Evolutionary conservation across 768 basidiomycete species (phyloP).

Genomic region (Phallus indusiatus): DNA sequence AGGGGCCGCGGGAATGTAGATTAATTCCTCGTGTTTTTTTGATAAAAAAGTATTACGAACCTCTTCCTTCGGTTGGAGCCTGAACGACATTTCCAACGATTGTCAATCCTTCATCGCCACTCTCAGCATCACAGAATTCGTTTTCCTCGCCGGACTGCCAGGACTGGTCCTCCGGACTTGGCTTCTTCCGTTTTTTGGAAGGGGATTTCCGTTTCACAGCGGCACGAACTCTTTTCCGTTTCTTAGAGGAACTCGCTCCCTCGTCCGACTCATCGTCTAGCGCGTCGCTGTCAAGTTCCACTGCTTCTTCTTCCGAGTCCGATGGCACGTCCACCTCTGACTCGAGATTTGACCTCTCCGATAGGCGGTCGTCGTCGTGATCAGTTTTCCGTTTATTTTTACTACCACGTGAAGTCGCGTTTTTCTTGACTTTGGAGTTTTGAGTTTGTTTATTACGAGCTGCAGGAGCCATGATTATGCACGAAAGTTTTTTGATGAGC

Average conservation of each 20-base stretch:
- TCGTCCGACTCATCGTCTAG: constrained; percentile 28
- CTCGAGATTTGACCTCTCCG: background rate
- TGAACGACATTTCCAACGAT: constrained; percentile 69
- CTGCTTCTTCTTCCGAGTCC: constrained; percentile 4
- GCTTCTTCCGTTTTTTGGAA: constrained; percentile 12
- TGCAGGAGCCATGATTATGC: background rate
- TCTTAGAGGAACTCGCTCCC: constrained; percentile 17
- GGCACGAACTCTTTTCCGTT: constrained; percentile 21
- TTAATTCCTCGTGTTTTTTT: background rate
- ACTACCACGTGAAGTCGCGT: constrained; percentile 15
- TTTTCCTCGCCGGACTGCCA: constrained; percentile 20
- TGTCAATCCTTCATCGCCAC: constrained; percentile 51
- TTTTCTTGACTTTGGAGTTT: constrained; percentile 16
- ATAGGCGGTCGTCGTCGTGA: constrained; percentile 18
- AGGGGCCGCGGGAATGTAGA: background rate
- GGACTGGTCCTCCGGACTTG: constrained; percentile 17
- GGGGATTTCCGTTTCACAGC: constrained; percentile 7
- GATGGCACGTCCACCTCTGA: background rate
- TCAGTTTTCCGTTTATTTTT: constrained; percentile 16
- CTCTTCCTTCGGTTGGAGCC: constrained; percentile 76
- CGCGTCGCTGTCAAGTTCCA: constrained; percentile 26
- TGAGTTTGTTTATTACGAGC: background rate
- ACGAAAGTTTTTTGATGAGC: too few relatives aligned
- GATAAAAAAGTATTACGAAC: constrained; percentile 34
- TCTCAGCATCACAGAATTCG: constrained; percentile 28